phyloP scores from a whole-genome alignment of 2,329 filamentous ascomycete genomes.

The Colletotrichum cuscutae region DNA sequence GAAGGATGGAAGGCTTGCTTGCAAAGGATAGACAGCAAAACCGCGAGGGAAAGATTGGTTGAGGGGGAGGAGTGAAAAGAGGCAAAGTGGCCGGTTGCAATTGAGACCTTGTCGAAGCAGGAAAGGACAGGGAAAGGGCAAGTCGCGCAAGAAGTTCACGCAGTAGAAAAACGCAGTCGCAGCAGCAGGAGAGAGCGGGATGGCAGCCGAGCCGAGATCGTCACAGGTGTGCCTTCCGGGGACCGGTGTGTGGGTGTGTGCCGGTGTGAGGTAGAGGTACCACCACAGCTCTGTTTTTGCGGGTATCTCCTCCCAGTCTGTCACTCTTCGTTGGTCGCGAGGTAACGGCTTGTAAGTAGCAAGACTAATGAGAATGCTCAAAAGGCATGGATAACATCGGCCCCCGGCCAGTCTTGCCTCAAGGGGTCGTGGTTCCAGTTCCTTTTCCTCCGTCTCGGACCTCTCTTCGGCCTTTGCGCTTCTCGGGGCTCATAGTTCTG shows the following conservation, averaged over 20 bases:
- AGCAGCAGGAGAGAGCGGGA: slow-evolving; percentile 24
- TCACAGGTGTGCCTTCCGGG: slow-evolving; percentile 27
- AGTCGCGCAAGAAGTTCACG: slow-evolving; percentile 19
- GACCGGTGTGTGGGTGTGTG: slow-evolving; percentile 16
- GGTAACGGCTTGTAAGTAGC: slow-evolving; percentile 14
- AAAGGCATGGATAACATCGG: slow-evolving; percentile 20
- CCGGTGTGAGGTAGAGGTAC: slow-evolving; percentile 23
- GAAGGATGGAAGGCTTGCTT: not conserved
- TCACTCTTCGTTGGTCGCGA: not conserved
- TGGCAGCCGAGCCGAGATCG: slow-evolving; percentile 32
- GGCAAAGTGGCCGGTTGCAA: slow-evolving; percentile 26
- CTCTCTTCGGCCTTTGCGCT: slow-evolving; percentile 26
- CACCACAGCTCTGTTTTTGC: slow-evolving; percentile 9
- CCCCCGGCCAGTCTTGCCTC: not conserved
- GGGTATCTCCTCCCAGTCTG: not conserved
- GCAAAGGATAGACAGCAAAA: not conserved
- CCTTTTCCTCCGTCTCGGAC: slow-evolving; percentile 17
- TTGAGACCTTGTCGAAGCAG: slow-evolving; percentile 17
- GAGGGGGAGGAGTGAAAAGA: not conserved
- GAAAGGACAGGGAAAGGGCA: not conserved
- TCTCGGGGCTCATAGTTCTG: not conserved
- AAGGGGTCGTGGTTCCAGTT: not conserved
- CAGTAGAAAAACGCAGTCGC: slow-evolving; percentile 6
- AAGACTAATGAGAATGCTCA: slow-evolving; percentile 14
- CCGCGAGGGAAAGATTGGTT: not conserved